Base-by-base conservation (phyloP, 805 yeast genomes). In the Metschnikowia vanudenii region DNA sequence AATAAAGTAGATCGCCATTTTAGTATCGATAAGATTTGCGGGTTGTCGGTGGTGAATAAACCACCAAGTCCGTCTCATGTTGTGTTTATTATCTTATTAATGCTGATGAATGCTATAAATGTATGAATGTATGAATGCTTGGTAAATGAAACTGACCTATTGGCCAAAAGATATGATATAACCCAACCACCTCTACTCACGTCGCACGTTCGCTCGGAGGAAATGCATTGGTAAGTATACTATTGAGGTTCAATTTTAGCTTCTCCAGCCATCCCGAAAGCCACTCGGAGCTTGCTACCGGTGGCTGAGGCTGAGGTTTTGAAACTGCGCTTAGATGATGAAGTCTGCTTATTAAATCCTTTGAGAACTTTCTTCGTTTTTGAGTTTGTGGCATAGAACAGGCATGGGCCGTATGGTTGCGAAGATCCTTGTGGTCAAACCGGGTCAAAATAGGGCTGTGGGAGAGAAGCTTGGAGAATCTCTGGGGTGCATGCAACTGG, bases 311-410 rank as follows among this genome's bases (percentile, higher is more conserved):
- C 8, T 47, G 36, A 10, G 55, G 41, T 45, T 43, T 46, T 44
- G 57, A 45, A 42, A 50, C 32, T 40, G 49, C 40, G 49, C 54
- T 47, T 40, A 57, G 40, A 24, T 45, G 22, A 32, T 54, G 61
- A 8, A 61, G 47, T 28, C 57, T 54, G 24, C 51, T 46, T 35
- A 61, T 37, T 9, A 58, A 55, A 41, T 61, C 72, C 26, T 67
- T 74, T 0, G 55, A 47, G 1, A 64, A 65, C 18, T 35, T 41
- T 12, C 41, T 31, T 14, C 28, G n/a, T 16, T 31, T 38, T 13
- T 13, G 36, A 16, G 39, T 5, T 5, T 31, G 43, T 17, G 22
- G 8, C 12, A 32, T 11, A 6, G 36, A 2, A 12, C n/a, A 14
- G 1, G 17, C 35, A 4, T 30, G 30, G 5, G 5, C 19, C 34